Evolutionary conservation across 768 basidiomycete species (phyloP).

Genomic region (Mycena albidolilacea): DNA sequence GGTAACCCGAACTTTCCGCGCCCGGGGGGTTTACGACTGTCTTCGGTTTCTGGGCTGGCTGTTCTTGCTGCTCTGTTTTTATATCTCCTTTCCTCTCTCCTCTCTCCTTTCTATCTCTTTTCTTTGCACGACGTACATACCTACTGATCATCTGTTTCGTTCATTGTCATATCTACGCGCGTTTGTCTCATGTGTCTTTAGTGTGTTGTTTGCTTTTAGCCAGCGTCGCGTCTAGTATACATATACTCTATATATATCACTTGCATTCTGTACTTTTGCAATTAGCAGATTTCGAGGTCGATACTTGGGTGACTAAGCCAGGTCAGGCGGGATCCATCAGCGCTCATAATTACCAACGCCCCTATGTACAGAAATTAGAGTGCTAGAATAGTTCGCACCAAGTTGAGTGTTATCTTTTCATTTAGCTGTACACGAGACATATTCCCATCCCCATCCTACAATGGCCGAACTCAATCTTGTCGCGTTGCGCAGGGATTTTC

Average conservation of each 20-base stretch:
- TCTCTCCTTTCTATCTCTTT: neutral
- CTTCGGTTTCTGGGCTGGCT: conserved; percentile 31
- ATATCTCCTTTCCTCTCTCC: neutral
- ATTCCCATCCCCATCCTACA: too few relatives aligned
- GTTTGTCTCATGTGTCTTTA: conserved; percentile 24
- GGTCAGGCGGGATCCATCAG: too few relatives aligned
- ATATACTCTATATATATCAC: conserved; percentile 30
- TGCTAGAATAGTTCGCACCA: too few relatives aligned
- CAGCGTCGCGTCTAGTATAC: conserved; percentile 19
- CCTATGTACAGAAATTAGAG: too few relatives aligned
- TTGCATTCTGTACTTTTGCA: conserved; percentile 18
- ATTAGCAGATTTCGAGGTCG: neutral
- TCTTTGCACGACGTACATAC: conserved; percentile 25
- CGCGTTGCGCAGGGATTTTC: too few relatives aligned
- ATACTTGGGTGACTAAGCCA: too few relatives aligned
- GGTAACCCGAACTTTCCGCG: conserved; percentile 41
- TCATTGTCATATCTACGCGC: conserved; percentile 25
- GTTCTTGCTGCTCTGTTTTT: conserved; percentile 23
- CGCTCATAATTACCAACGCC: too few relatives aligned
- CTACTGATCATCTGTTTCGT: conserved; percentile 33
- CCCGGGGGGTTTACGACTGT: conserved; percentile 19
- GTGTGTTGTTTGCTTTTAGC: conserved; percentile 24
- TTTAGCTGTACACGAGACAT: too few relatives aligned
- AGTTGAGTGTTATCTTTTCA: too few relatives aligned
- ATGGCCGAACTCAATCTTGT: too few relatives aligned